Evolutionary conservation across 2,329 filamentous ascomycete species (phyloP), one percentile per base, ranked within the genome.

Genomic region (Colletotrichum shisoi): DNA sequence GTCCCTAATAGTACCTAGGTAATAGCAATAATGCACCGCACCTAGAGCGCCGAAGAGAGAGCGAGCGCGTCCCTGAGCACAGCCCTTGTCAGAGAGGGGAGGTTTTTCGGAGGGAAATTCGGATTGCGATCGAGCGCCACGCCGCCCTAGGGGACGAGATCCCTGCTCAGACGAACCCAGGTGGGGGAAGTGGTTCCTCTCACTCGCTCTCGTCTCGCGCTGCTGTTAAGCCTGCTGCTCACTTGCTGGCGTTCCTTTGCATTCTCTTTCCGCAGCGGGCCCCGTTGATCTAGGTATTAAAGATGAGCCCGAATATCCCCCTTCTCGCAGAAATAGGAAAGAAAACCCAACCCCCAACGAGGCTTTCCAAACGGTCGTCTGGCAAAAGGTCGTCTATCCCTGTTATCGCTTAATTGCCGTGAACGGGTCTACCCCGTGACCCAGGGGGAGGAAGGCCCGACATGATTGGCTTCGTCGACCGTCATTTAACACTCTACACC

Each of bases 91-190:
- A 11, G 53, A 44, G 42, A 49, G 63, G 60, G 42, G 31, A 7
- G 31, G 9, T 34, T 54, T 62, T 60, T 51, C 17, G n/a, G 48
- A 56, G 60, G 64, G 65, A 64, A 65, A 68, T 65, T 67, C 42
- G 65, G 46, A 68, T 68, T 68, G 62, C 61, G 65, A 65, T 65
- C 44, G 61, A 59, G 62, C 61, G 61, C 61, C 54, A 56, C 65
- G 61, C 61, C 62, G 56, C 64, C 39, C 60, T 54, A 58, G 54
- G 49, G 49, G 49, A 48, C 44, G 17, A n/a, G 19, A 59, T 31
- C 54, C 65, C 48, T 67, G 59, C 65, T 68, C 65, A 65, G 65
- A 68, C 62, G 65, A 68, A 68, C 65, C 37, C 27, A 8, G 37
- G n/a, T 51, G 49, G 34, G 54, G 54, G 57, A 44, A 56, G 34